Base-by-base conservation (phyloP, 345 rosid species). In the Xanthoceras sorbifolium region DNA sequence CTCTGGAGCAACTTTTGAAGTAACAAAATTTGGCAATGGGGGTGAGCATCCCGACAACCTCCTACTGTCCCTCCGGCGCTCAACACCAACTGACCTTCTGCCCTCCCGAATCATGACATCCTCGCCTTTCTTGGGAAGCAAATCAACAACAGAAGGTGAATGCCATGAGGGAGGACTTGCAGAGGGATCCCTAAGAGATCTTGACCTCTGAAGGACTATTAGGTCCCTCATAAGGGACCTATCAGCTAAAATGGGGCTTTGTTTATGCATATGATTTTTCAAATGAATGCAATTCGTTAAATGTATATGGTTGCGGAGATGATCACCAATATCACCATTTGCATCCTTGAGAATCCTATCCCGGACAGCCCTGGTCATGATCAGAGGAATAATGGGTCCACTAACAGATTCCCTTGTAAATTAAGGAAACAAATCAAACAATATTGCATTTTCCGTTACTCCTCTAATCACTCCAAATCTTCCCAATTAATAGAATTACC, bases 181-280 rank as follows among this genome's bases (percentile, higher is more conserved):
- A 77, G 94, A 94, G 34, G 99, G 99, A 76, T 97, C 98, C 71
- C 93, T 82, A 11, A 97, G 90, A 25, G 99, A 94, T 65, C 94
- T 87, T 28, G 99, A 92, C 79, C 97, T 84, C 83, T 97, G 99
- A 29, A 97, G 96, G 79, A 82, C 90, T 63, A 89, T 81, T 78
- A 94, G 98, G 85, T 93, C 99, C 87, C 97, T 89, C 92, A 92
- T 89, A n/a, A 93, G 88, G 0, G 92, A 89, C 79, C 94, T 87
- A 83, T 94, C 94, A 0, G 85, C 82, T 69, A 89, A 83, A 61
- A 90, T 86, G 25, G 98, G 97, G 78, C 94, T 94, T 68, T 94
- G 99, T 84, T 93, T 96, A 80, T 94, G 99, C 98, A 94, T 94
- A 81, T 94, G 99, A 79, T 97, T 91, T 87, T 97, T 97, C 87